A percentile compares a stretch with the other conserved stretches of the same genome.
Conservation (phyloP, 129 eudicot genomes). For the Dittrichia graveolens region DNA sequence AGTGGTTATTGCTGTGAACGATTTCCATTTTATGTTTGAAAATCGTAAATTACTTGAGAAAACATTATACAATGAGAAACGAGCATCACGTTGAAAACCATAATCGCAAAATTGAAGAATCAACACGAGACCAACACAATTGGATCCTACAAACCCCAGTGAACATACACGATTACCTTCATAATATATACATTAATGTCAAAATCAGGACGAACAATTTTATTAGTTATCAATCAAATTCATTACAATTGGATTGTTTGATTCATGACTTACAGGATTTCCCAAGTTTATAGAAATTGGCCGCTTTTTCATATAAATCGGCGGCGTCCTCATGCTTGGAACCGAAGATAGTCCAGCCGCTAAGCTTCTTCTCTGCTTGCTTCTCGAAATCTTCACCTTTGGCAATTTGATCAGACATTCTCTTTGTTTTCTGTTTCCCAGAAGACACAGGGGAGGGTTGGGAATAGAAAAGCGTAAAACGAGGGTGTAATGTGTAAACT, state of each 20-base stretch:
- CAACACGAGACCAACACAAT: slow-evolving; percentile 18
- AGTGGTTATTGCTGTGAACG: not conserved
- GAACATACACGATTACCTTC: not conserved
- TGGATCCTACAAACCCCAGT: slow-evolving; percentile 11
- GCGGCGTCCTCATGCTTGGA: slow-evolving; percentile 89
- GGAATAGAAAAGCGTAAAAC: slow-evolving; percentile 23
- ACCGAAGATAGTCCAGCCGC: slow-evolving; percentile 78
- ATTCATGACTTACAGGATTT: slow-evolving; percentile 58
- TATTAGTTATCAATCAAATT: not conserved
- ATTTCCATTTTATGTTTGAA: not conserved
- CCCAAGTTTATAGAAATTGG: slow-evolving; percentile 81
- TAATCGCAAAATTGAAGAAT: not conserved
- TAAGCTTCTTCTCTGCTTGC: slow-evolving; percentile 88
- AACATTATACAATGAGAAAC: not conserved
- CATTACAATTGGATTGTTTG: too few species aligned
- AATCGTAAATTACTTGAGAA: not conserved
- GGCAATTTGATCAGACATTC: slow-evolving; percentile 69
- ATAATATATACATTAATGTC: not conserved
- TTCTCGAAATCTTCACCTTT: slow-evolving; percentile 71
- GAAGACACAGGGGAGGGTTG: slow-evolving; percentile 28
- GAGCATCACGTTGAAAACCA: not conserved
- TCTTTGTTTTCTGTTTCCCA: slow-evolving; percentile 9
- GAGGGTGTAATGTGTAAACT: slow-evolving; percentile 19
- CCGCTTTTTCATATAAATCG: slow-evolving; percentile 76
- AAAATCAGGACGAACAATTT: not conserved